Base-by-base conservation (phyloP, 805 yeast genomes). In the Suhomyces prunicola region DNA sequence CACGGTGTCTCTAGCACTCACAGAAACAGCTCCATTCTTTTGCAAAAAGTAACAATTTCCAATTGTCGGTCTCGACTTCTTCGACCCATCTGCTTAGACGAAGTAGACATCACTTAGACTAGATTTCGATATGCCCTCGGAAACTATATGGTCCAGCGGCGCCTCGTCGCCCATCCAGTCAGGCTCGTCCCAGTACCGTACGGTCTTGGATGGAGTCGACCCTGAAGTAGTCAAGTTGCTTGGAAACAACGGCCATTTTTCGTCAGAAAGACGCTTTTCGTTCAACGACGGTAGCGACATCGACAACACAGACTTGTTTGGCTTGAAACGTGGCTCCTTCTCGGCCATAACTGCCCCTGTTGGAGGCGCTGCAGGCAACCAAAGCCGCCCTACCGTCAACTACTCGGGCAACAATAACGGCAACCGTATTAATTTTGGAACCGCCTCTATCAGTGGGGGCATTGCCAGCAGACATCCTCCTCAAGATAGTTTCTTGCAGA, bases 361-460 rank as follows among this genome's bases (percentile, higher is more conserved):
- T 7, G 80, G 77, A 17, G 59, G 56, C 17, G 53, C 60, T 12
- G 41, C 6, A 8, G 41, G 42, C 42, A 39, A 39, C 42, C 42
- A 39, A 12, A 19, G 13, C 42, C 23, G 13, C 8, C 57, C 63
- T 29, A 60, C 56, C 31, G 61, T 57, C 33, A 57, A 60, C 36
- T 60, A 57, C 45, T 62, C 62, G 7, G 56, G 62, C 49, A 63
- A 63, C 33, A 62, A 60, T 19, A 22, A 19, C 15, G 66, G 68
- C 6, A 65, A 63, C 44, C 62, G 69, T 3, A 55, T 70, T 22
- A 70, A 71, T 44, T 80, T 84, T 59, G 86, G 84, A 2, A 76
- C 88, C 7, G 86, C 87, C 7, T 82, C 87, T 2, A 80, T 85
- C 36, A 77, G 83, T 50, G 85, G 84, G 15, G 84, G 83, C 7